Base-by-base conservation (phyloP, 176 grass and related monocot species). In the Carex parvula region DNA sequence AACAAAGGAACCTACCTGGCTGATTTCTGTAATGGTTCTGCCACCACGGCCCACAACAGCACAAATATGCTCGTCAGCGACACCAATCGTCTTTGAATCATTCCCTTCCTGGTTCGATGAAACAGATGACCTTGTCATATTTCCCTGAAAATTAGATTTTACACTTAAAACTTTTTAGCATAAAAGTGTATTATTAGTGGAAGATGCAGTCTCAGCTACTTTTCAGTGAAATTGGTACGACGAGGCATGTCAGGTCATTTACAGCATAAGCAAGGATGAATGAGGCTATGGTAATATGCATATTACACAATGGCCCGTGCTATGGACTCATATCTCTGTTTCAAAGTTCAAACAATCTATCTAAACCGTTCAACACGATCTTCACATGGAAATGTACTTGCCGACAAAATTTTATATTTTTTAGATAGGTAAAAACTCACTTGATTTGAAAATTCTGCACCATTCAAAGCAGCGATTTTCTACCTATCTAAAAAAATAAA, bases 1-100 rank as follows among this genome's bases (percentile, higher is more conserved):
- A 56, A 57, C 73, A 57, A 18, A 32, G 66, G 35, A 79, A 70
- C 60, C 18, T 59, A 92, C 96, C 96, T 95, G 93, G 63, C 86
- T 89, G 65, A 99, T 99, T 84, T 95, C 96, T 24, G 46, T 92
- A 86, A 99, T 95, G 60, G 91, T 99, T 78, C 93, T 95, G 48
- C 96, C 96, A 18, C 60, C 91, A 84, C 83, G 85, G 24, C 96
- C 96, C 26, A 99, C 90, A 67, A 99, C 87, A 83, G 96, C 91
- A 64, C 96, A 91, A 6, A 99, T 92, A 88, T 95, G 90, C 79
- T 99, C 93, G 7, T 99, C 96, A 1, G 96, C 91, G n/a, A 99
- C 33, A 79, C 89, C 88, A 41, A 99, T 93, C 56, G 96, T 95
- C 41, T 83, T 58, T 35, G 96, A 92, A 12, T 92, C 86, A 39